A percentile compares a stretch with the other conserved stretches of the same genome.
Evolutionary conservation across 768 basidiomycete species (phyloP).

Genomic region (Filobasidium floriforme): DNA sequence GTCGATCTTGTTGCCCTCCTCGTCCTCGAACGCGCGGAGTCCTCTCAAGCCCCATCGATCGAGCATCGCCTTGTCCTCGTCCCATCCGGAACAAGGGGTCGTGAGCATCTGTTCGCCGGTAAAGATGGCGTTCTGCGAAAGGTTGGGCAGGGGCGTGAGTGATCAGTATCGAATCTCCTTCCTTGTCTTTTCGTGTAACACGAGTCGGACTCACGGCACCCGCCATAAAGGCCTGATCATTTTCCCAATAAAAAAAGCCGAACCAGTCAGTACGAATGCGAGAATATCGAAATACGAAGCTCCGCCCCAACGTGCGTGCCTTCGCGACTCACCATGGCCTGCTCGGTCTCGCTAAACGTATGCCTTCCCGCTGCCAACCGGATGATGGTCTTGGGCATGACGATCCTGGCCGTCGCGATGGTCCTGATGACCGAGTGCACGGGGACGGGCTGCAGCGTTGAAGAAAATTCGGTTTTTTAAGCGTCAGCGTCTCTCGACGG

Average conservation of each 20-base stretch:
- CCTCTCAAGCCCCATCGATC: slow-evolving; percentile 82
- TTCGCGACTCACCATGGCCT: slow-evolving; percentile 65
- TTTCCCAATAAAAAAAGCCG: not conserved
- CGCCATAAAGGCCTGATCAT: slow-evolving; percentile 65
- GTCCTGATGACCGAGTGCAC: slow-evolving; percentile 82
- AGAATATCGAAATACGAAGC: not conserved
- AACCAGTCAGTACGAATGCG: not conserved
- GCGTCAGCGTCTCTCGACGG: too few species aligned
- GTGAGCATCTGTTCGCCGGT: slow-evolving; percentile 98
- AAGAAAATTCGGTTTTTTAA: too few species aligned
- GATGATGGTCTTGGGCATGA: slow-evolving; percentile 86
- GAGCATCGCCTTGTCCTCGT: slow-evolving; percentile 96
- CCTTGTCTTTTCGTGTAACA: too few species aligned
- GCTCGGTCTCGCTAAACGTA: slow-evolving; percentile 78
- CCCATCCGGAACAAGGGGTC: slow-evolving; percentile 95
- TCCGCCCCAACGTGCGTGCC: not conserved
- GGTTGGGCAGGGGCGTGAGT: not conserved
- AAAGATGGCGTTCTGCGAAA: slow-evolving; percentile 78
- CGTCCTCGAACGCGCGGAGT: slow-evolving; percentile 80
- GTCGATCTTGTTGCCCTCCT: slow-evolving; percentile 30
- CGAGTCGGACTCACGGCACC: slow-evolving; percentile 53
- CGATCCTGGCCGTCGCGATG: slow-evolving; percentile 88
- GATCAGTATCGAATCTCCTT: not conserved
- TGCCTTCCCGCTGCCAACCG: slow-evolving; percentile 90
- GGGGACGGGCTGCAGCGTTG: slow-evolving; percentile 59